Percentiles rank a stretch among this genome's conserved stretches.
These are phyloP conservation scores for Mortierella sp. DNA, from an alignment of 371 early-diverging fungal genomes.

Conservation along the genomic window DNA sequence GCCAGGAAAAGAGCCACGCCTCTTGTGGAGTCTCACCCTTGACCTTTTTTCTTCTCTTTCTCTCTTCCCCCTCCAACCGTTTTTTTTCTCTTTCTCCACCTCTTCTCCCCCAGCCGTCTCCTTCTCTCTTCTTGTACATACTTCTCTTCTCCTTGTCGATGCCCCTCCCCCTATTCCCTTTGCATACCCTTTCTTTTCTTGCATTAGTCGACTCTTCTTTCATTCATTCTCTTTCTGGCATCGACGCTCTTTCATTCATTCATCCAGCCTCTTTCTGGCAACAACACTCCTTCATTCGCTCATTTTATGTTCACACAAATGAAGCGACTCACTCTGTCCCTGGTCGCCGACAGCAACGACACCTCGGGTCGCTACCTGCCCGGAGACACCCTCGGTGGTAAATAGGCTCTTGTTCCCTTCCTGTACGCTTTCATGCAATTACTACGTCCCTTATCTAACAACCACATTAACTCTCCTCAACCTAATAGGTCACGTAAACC, in stretches of 20 bases:
- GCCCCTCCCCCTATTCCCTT: neutral
- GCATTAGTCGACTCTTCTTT: neutral
- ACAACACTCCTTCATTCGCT: too few species aligned
- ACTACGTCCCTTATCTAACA: neutral
- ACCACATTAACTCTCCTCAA: neutral
- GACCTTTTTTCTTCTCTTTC: neutral
- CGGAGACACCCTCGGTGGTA: constrained; percentile 23
- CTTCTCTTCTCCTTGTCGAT: neutral
- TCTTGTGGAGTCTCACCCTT: neutral
- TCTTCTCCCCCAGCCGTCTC: neutral
- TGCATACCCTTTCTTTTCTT: neutral
- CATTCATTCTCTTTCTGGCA: too few species aligned
- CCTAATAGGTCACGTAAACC: constrained; percentile 17
- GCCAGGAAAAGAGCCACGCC: too few species aligned
- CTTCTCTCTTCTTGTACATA: neutral
- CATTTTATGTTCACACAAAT: neutral
- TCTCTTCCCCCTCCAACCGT: neutral
- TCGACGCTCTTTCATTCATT: neutral
- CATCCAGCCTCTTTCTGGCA: neutral
- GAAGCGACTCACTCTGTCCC: constrained; percentile 12
- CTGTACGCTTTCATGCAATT: neutral
- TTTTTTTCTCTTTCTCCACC: neutral
- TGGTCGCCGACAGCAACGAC: constrained; percentile 2
- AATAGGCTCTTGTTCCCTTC: neutral
- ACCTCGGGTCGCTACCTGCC: constrained; percentile 14